Evolutionary conservation across 2,329 filamentous ascomycete genomes (phyloP).

Genomic region (Zarea fungicola): DNA sequence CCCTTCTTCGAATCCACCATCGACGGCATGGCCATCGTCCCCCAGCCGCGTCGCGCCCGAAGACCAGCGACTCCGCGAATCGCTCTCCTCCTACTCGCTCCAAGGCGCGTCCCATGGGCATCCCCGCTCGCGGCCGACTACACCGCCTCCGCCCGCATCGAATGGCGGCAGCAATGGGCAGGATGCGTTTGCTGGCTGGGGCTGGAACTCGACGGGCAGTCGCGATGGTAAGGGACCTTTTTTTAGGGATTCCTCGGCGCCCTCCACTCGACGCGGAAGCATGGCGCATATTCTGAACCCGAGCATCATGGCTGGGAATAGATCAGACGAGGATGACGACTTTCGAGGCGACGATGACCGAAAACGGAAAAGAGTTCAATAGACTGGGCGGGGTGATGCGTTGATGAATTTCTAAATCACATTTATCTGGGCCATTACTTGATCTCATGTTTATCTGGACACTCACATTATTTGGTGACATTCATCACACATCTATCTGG

Average conservation of each 20-base stretch:
- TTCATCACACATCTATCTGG: not conserved
- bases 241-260: constrained; percentile 50
- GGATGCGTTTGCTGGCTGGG: constrained; percentile 51
- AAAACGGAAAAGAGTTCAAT: constrained; percentile 57
- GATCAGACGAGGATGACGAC: constrained; percentile 52
- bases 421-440: too few relatives aligned
- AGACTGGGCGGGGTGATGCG: too few relatives aligned
- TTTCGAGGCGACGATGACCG: constrained; percentile 52
- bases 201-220: constrained; percentile 46
- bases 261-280: constrained; percentile 52
- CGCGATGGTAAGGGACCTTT: constrained; percentile 46
- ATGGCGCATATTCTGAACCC: constrained; percentile 62
- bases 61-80: constrained; percentile 53
- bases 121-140: constrained; percentile 48
- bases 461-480: too few relatives aligned
- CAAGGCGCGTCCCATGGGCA: constrained; percentile 36
- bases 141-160: constrained; percentile 45
- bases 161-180: constrained; percentile 35
- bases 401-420: too few relatives aligned
- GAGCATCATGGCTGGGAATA: constrained; percentile 50
- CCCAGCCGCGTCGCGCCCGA: constrained; percentile 45
- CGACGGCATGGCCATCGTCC: constrained; percentile 50
- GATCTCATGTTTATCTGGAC: too few relatives aligned
- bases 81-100: constrained; percentile 50
- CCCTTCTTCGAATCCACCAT: constrained; percentile 51